Percentiles rank a stretch among this genome's conserved stretches.
These are phyloP conservation scores for Myxozyma mucilagina DNA, from an alignment of 805 yeast species.

Conservation along the genomic window DNA sequence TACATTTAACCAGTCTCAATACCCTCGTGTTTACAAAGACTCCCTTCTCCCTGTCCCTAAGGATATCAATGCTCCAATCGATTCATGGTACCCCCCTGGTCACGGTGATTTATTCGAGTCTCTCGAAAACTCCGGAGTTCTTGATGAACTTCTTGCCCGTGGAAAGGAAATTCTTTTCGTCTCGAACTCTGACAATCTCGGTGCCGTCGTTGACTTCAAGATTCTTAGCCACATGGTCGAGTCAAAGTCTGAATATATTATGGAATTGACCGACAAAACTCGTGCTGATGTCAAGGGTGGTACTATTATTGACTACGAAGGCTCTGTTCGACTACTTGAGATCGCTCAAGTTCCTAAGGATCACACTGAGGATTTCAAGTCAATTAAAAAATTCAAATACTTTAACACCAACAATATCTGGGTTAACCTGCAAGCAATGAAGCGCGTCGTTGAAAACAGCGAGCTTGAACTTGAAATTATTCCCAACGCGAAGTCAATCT, in stretches of 20 bases:
- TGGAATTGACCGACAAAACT: constrained; percentile 98
- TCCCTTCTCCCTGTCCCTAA: constrained; percentile 95
- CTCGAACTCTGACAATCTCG: constrained; percentile 97
- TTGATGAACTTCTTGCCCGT: constrained; percentile 82
- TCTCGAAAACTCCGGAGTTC: constrained; percentile 83
- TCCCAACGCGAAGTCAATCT: constrained; percentile 86
- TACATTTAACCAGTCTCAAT: constrained; percentile 97
- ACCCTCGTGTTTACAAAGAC: constrained; percentile 93
- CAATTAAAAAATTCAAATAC: constrained; percentile 95
- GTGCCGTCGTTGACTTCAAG: constrained; percentile 94
- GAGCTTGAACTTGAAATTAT: constrained; percentile 88
- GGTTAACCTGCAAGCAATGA: constrained; percentile 93
- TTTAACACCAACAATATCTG: constrained; percentile 98
- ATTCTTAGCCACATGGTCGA: constrained; percentile 91
- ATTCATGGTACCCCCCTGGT: constrained; percentile 99
- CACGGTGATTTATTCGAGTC: constrained; percentile 97
- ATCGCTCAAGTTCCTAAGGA: constrained; percentile 99
- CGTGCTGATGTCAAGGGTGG: constrained; percentile 99
- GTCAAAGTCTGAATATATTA: constrained; percentile 87
- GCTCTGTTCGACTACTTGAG: constrained; percentile 89
- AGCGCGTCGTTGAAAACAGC: constrained; percentile 82
- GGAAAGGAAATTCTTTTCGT: constrained; percentile 95
- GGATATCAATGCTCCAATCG: constrained; percentile 66
- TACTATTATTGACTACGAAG: constrained; percentile 93
- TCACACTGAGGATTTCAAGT: constrained; percentile 96